Evolutionary conservation across 202 grass and related monocot genomes (phyloP).

Genomic region (Musa balbisiana): DNA sequence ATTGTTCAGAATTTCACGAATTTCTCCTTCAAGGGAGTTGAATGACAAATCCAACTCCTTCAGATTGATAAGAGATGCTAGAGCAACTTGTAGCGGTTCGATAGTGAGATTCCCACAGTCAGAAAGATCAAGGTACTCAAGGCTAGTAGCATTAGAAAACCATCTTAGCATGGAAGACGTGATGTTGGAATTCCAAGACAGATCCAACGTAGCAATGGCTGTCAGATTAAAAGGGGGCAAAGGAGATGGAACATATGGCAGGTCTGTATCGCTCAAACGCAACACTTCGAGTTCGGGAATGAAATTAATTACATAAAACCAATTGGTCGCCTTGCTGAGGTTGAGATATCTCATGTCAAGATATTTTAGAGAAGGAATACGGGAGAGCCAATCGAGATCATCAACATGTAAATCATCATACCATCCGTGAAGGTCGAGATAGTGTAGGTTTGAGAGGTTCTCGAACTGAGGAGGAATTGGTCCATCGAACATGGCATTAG

Average conservation of each 20-base stretch:
- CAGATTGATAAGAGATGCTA: neutral
- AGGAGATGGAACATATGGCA: no score
- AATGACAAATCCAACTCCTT: neutral
- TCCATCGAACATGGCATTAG: neutral
- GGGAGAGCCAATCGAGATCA: no score
- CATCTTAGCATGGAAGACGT: neutral
- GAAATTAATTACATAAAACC: neutral
- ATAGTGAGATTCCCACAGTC: no score
- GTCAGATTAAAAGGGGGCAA: neutral
- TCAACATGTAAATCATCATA: no score
- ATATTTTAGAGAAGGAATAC: constrained; percentile 8
- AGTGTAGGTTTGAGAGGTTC: neutral
- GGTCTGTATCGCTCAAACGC: fast-evolving
- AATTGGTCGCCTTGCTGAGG: neutral
- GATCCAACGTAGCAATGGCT: neutral
- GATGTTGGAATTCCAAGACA: neutral
- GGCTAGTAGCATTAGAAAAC: neutral
- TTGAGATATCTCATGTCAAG: constrained; percentile 8
- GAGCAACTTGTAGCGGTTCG: neutral
- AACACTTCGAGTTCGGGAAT: no score
- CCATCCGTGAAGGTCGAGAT: neutral
- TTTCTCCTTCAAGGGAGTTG: no score
- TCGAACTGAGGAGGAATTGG: neutral
- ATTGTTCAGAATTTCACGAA: no score
- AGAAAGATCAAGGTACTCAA: no score